Evolutionary conservation across 441 rosid species (phyloP), one percentile per base, ranked within the genome.

Genomic region (Pelargonium cotyledonis): DNA sequence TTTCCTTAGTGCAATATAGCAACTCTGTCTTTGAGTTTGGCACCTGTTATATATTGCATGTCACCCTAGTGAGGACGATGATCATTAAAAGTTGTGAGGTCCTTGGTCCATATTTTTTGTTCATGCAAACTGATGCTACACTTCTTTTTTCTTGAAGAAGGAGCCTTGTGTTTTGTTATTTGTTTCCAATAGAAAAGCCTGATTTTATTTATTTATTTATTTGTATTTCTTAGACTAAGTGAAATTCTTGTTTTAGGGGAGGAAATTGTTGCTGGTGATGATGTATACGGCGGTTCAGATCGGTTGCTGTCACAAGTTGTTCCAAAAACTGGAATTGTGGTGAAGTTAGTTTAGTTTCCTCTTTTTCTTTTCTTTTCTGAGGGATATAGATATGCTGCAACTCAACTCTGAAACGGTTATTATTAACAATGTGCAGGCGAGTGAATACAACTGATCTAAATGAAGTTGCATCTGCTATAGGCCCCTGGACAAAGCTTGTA

Each of bases 241-340:
- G 3, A 31, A 16, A 57, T 23, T 75, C 57, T 67, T 65, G 70
- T 73, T 64, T 68, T 21, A 91, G 99, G 97, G 26, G 82, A 83
- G 72, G 97, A 95, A 77, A 85, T 90, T 83, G 89, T 91, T 73
- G 99, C 96, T 53, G 97, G 96, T 68, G 97, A 95, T 74, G 98
- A 92, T 80, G 58, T 95, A 6, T 95, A 95, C 79, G 97, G 98
- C 64, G 98, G 98, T 67, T 87, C 99, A 12, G 97, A 95, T 77
- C 84, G 96, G 60, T 83, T 95, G 75, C 75, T 90, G 77, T 88
- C 97, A 18, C 88, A 79, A 86, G 88, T 95, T 35, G 74, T 88
- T 76, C 96, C 97, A 70, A 86, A 81, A 89, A 63, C 77, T 69
- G 97, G 97, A 66, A 76, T 92, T 74, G 72, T 82, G 68, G 89